These are phyloP conservation scores for Sarcodon aspratus DNA, from an alignment of 768 basidiomycete species.

Conservation along the genomic window DNA sequence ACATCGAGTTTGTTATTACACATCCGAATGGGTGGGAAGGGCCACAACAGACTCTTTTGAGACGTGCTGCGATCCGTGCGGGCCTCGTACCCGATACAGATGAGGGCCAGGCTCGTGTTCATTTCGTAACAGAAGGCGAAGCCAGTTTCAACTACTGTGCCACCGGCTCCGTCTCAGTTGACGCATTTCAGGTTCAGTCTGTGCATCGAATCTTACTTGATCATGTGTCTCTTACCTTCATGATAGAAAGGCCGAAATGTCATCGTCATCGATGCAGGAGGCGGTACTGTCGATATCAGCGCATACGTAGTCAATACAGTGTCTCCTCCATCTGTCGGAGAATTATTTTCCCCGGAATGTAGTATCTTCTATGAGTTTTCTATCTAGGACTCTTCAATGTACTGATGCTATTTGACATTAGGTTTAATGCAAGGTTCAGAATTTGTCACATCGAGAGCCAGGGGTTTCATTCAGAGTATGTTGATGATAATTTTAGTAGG, in stretches of 20 bases:
- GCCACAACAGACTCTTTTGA: constrained; percentile 43
- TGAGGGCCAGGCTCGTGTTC: constrained; percentile 30
- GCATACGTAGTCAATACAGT: constrained; percentile 14
- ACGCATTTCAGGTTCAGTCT: constrained; percentile 20
- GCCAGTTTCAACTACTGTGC: constrained; percentile 51
- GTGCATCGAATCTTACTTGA: neutral
- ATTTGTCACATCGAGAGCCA: constrained; percentile 23
- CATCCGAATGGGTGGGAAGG: constrained; percentile 64
- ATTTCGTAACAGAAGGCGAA: constrained; percentile 55
- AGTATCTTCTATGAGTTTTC: constrained; percentile 1
- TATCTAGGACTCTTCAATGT: neutral
- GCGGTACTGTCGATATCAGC: constrained; percentile 31
- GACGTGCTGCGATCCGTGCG: constrained; percentile 38
- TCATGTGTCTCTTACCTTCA: constrained; percentile 6
- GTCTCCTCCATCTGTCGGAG: constrained; percentile 16
- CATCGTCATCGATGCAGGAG: constrained; percentile 43
- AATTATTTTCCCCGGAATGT: constrained; percentile 25
- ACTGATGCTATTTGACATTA: constrained; percentile 8
- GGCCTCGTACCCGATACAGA: constrained; percentile 33
- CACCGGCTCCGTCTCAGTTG: constrained; percentile 29
- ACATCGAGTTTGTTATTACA: constrained; percentile 39
- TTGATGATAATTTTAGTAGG: neutral
- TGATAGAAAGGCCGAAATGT: constrained; percentile 20
- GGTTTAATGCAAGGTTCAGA: constrained; percentile 31
- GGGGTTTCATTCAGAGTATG: constrained; percentile 21